phyloP scores from a whole-genome alignment of 495 filamentous ascomycete genomes.

The Rostrohypoxylon terebratum region DNA sequence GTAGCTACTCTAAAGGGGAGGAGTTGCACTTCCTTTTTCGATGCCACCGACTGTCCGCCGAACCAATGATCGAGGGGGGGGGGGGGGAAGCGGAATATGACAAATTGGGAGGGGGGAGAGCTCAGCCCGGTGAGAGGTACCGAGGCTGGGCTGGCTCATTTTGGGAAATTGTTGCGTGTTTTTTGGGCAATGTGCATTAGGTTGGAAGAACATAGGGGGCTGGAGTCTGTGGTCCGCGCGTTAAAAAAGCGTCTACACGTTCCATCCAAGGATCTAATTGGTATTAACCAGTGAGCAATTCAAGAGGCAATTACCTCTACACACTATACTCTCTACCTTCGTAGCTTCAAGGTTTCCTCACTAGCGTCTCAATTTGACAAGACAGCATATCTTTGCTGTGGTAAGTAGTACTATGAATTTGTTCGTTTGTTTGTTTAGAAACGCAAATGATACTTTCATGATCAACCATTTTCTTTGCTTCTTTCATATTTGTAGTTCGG shows the following conservation, averaged over 20 bases:
- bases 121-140: slow-evolving; percentile 24
- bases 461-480: not conserved
- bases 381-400: not conserved
- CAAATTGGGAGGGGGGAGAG: slow-evolving; percentile 15
- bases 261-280: slow-evolving; percentile 40
- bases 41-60: slow-evolving; percentile 15
- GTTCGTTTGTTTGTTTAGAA: not conserved
- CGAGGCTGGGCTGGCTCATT: slow-evolving; percentile 25
- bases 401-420: not conserved
- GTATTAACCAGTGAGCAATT: slow-evolving; percentile 34
- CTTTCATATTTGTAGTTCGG: not conserved
- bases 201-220: slow-evolving; percentile 11
- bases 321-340: slow-evolving; percentile 14
- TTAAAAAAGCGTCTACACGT: slow-evolving; percentile 23
- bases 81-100: slow-evolving; percentile 3
- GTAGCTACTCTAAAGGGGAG: slow-evolving; percentile 25
- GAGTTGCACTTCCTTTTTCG: slow-evolving; percentile 6
- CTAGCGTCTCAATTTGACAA: not conserved
- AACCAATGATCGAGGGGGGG: slow-evolving; percentile 10
- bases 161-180: slow-evolving; percentile 39
- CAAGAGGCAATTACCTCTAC: slow-evolving; percentile 11
- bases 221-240: slow-evolving; percentile 33
- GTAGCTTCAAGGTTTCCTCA: not conserved
- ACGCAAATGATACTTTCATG: not conserved
- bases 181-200: slow-evolving; percentile 16